Conservation (phyloP, 2,329 filamentous ascomycete species). For the Malbranchea cinnamomea region DNA sequence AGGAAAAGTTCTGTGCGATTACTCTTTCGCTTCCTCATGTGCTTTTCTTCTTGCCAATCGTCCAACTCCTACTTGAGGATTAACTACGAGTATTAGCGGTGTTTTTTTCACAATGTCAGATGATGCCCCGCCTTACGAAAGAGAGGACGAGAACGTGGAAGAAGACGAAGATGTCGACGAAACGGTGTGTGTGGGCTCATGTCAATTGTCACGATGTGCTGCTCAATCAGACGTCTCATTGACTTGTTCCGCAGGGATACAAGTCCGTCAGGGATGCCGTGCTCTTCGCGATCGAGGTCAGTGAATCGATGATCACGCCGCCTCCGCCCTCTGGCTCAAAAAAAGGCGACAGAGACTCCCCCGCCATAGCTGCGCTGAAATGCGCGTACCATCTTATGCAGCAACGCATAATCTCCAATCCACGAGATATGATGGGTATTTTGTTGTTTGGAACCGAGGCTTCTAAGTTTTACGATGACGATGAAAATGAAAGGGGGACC, state of each 20-base stretch:
- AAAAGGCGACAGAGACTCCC: slow-evolving; percentile 63
- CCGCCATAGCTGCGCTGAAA: slow-evolving; percentile 72
- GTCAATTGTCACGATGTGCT: slow-evolving; percentile 2
- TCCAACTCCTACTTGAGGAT: no score
- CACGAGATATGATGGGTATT: slow-evolving; percentile 94
- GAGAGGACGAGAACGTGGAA: slow-evolving; percentile 27
- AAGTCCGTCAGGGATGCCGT: slow-evolving; percentile 93
- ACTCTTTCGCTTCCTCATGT: no score
- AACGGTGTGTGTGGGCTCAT: slow-evolving; percentile 16
- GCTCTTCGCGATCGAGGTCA: slow-evolving; percentile 90
- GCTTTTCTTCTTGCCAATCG: no score
- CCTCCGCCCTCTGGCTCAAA: slow-evolving; percentile 53
- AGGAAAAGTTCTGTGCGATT: no score
- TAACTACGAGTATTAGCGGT: no score
- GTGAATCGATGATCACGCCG: slow-evolving; percentile 63
- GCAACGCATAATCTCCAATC: slow-evolving; percentile 93
- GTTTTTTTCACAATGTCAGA: slow-evolving; percentile 19
- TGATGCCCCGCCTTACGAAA: slow-evolving; percentile 19
- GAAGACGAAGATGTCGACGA: slow-evolving; percentile 35
- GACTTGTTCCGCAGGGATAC: slow-evolving; percentile 47
- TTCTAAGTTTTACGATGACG: slow-evolving; percentile 60
- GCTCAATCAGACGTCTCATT: background rate
- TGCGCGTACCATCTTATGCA: slow-evolving; percentile 94
- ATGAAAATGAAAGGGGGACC: slow-evolving; percentile 39
- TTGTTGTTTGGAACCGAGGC: slow-evolving; percentile 79